Evolutionary conservation across 257 asterid species (phyloP), one percentile per base, ranked within the genome.

Genomic region (Osmanthus fragrans): DNA sequence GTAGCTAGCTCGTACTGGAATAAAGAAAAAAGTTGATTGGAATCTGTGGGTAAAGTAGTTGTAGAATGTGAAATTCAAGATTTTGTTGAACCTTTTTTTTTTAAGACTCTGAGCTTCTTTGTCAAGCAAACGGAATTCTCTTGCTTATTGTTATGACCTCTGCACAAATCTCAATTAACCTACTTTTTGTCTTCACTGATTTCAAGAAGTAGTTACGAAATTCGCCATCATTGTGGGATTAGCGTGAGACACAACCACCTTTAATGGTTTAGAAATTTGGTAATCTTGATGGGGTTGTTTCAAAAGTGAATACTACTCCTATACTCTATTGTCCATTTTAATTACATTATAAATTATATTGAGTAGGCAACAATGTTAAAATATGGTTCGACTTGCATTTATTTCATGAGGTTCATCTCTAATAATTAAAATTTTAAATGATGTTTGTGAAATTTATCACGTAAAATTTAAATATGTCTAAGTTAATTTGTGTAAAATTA

Each of bases 51-150:
- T 33, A 72, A 77, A 73, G 73, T 27, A 63, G 69, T 23, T 56
- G 82, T 69, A 45, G 64, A 63, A 63, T 25, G 69, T 63, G 69
- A 63, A 25, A 23, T 63, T 63, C 69, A 39, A 49, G 36, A 34
- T 33, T 70, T 78, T 71, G 27, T 49, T 71, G 66, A 77, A 21
- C 13, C 39, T 36, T 63, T 13, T 76, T 45, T 54, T 25, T 37
- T 56, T 7, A 7, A 2, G 1, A 21, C 25, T 74, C 36, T 23
- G 76, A 78, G 71, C 85, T 86, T 86, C 76, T 80, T 75, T 80
- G 86, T 82, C 56, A 88, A 88, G 90, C 81, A 42, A 84, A 76
- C 74, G 85, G 77, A 85, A 72, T 68, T 77, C 10, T 36, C 12
- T 79, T 51, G 37, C 39, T 42, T 25, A 21, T 72, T 29, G 63